These are phyloP conservation scores for Calamus simplicifolius DNA, from an alignment of 176 grass and related monocot species.

Conservation along the genomic window DNA sequence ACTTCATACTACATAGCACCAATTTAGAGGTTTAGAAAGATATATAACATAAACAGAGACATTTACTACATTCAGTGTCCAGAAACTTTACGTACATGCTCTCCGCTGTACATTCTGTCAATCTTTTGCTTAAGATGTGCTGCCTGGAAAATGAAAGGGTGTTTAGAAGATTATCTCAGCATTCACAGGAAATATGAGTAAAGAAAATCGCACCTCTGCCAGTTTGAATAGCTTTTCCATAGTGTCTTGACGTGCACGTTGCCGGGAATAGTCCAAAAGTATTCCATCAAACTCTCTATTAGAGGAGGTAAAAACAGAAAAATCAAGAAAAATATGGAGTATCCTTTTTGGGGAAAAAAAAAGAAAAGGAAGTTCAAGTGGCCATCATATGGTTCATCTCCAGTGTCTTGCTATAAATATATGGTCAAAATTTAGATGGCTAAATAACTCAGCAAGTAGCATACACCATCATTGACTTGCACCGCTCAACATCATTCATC, in stretches of 20 bases:
- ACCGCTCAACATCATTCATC: constrained; percentile 70
- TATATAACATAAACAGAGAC: background rate
- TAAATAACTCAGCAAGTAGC: constrained; percentile 9
- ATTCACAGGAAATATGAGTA: background rate
- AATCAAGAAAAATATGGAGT: constrained; percentile 6
- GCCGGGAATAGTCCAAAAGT: constrained; percentile 65
- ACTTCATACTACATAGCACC: too few species aligned
- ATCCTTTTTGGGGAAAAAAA: background rate
- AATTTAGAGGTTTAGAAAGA: background rate
- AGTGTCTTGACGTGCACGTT: constrained; percentile 47
- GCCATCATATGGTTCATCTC: too few species aligned
- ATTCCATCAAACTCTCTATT: constrained; percentile 64
- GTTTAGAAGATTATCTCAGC: too few species aligned
- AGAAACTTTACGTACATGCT: constrained; percentile 27
- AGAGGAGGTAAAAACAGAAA: background rate
- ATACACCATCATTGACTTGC: constrained; percentile 85
- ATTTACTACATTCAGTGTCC: background rate
- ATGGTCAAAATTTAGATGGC: too few species aligned
- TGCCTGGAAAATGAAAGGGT: constrained; percentile 22
- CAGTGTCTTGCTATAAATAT: too few species aligned
- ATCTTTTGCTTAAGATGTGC: constrained; percentile 81
- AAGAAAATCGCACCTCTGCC: constrained; percentile 35
- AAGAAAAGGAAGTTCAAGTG: background rate
- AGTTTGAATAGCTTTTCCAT: constrained; percentile 80
- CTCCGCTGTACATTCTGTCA: constrained; percentile 75